Percentiles rank a stretch among this genome's conserved stretches.
phyloP scores from a whole-genome alignment of 768 basidiomycete species.

The Tricholoma flavovirens region DNA sequence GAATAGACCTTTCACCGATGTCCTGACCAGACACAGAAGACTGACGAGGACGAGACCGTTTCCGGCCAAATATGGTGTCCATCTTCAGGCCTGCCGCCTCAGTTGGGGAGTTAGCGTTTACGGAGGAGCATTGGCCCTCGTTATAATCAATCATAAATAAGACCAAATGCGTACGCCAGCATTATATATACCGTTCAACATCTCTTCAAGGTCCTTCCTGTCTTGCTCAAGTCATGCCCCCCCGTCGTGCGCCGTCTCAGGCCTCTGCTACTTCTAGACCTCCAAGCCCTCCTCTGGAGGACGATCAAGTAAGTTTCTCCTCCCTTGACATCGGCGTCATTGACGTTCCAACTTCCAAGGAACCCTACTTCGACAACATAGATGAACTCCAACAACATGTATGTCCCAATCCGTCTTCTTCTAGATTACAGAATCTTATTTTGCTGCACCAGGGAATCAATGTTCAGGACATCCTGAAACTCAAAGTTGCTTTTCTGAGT shows the following conservation, averaged over 20 bases:
- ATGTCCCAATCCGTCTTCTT: constrained; percentile 12
- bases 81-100: constrained; percentile 32
- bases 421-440: neutral
- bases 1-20: constrained; percentile 60
- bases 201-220: too few relatives aligned
- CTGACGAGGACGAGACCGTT: constrained; percentile 54
- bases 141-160: neutral
- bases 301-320: neutral
- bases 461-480: constrained; percentile 90
- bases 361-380: constrained; percentile 67
- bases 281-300: constrained; percentile 26
- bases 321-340: neutral
- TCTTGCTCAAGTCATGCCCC: constrained; percentile 26
- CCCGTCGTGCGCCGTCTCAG: constrained; percentile 47
- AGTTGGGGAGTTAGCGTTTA: neutral
- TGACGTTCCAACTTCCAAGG: constrained; percentile 32
- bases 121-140: neutral
- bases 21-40: constrained; percentile 57
- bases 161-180: neutral
- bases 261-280: constrained; percentile 44
- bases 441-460: constrained; percentile 71
- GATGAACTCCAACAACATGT: constrained; percentile 84
- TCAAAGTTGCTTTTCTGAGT: constrained; percentile 55
- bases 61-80: constrained; percentile 65
- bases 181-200: too few relatives aligned